phyloP scores from a whole-genome alignment of 257 asterid species.

The Apocynum venetum region DNA sequence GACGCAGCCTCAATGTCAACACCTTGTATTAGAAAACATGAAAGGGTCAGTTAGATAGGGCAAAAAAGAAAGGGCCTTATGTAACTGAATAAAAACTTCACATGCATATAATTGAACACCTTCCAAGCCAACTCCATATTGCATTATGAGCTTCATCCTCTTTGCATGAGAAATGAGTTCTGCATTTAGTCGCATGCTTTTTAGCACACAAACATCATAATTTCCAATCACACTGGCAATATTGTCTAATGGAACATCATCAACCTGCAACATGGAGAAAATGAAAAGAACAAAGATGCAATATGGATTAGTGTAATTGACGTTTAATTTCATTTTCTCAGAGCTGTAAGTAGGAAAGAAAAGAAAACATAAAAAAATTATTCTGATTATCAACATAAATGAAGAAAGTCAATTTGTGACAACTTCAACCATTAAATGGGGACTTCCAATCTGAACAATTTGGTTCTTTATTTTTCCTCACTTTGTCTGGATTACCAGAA shows the following conservation, averaged over 20 bases:
- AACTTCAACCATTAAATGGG: not conserved
- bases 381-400: not conserved
- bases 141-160: slow-evolving; percentile 90
- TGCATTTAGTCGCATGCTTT: slow-evolving; percentile 52
- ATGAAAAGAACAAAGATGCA: not conserved
- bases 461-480: not conserved
- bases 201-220: slow-evolving; percentile 76
- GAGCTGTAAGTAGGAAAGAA: not conserved
- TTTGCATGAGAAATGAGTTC: slow-evolving; percentile 72
- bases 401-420: not conserved
- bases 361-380: not conserved
- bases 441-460: not conserved
- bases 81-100: not conserved
- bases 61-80: not conserved
- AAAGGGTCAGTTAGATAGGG: not conserved
- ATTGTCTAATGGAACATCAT: slow-evolving; percentile 57
- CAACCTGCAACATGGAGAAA: slow-evolving; percentile 52
- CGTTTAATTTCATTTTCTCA: not conserved
- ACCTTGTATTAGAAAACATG: slow-evolving; percentile 36
- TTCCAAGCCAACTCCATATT: slow-evolving; percentile 94
- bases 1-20: slow-evolving; percentile 84
- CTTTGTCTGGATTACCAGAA: not conserved
- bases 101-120: slow-evolving; percentile 29
- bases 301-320: not conserved
- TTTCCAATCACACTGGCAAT: slow-evolving; percentile 61